Base-by-base conservation (phyloP, 306 rosid genomes). In the Sicyos baderoa region DNA sequence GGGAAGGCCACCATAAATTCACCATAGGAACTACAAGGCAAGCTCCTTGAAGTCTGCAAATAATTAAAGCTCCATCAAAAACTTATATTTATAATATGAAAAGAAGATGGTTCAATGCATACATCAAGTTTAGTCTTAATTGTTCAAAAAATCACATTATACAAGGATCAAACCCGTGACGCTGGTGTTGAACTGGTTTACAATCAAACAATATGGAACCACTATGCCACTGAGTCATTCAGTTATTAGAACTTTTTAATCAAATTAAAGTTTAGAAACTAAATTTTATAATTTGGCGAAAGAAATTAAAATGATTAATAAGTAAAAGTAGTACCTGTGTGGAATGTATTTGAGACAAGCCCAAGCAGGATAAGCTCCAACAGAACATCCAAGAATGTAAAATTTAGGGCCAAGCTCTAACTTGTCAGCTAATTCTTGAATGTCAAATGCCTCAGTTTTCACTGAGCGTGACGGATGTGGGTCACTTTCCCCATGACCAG, bases 401-500 rank as follows among this genome's bases (percentile, higher is more conserved):
- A 91, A 89, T 29, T 78, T 87, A 10, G 80, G 19, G 25, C 96
- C 96, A 60, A 87, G 67, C 19, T 82, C 78, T 73, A 91, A 32
- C 57, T 56, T 79, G 77, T 91, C 92, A n/a, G 97, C 96, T 45
- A 91, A 85, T 77, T 91, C 89, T 82, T 89, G 77, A 69, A 91
- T 84, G 74, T 89, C 95, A 76, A 77, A 87, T n/a, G 97, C 96
- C 75, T 91, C 97, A 21, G 86, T 85, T 82, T 84, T 89, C 55
- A 84, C 96, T 3, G 95, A 79, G 16, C 97, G 95, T 13, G 73
- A 77, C 19, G 96, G 91, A 77, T 83, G 25, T 3, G 97, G 96
- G 75, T 89, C 92, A 72, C 96, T 91, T 22, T 91, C 97, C 47
- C 97, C 91, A 63, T 91, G 86, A 22, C 97, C 95, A 17, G 96